Base-by-base conservation (phyloP, 2,329 filamentous ascomycete genomes). In the Aspergillus sp. region DNA sequence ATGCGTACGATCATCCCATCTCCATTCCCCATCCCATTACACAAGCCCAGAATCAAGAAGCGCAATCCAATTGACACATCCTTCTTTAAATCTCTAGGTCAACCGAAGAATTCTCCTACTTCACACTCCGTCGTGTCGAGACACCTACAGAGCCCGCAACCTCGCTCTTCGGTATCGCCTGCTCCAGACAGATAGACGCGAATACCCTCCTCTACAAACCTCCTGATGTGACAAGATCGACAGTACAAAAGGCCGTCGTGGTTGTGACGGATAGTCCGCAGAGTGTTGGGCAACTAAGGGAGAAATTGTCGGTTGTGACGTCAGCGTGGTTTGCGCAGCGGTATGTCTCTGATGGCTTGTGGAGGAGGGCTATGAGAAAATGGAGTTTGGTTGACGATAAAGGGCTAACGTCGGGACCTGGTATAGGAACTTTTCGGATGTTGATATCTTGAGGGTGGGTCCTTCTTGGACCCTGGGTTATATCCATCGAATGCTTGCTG, bases 81-180 rank as follows among this genome's bases (percentile, higher is more conserved):
- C 7, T 6, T 27, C 20, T 15, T 30, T 41, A 38, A 20, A 30
- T 5, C 47, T 33, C 30, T 61, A 93, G 88, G 48, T 84, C 88
- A 19, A 86, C 85, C 49, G 93, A 98, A 72, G 93, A 97, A 72
- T 98, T 97, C 74, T 96, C 90, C 45, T 98, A 98, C 74, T 98
- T 98, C 68, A 97, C 91, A 7, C 82, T 98, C 45, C 78, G 89
- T 49, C 81, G 82, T 46, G 71, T 72, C 52, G 65, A 65, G 42
- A 72, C 71, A 7, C 45, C 64, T 1, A 60, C 60, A 2, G 49
- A 53, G 27, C 80, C 84, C 5, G 81, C 83, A 25, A 90, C 88
- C 2, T 95, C 89, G 20, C 81, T 98, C 19, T 98, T 98, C 65
- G 93, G 93, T 53, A 96, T 98, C 63, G 87, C 90, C 15, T 98